Conservation (phyloP, 2,329 filamentous ascomycete species). For the Aspergillus sp. region DNA sequence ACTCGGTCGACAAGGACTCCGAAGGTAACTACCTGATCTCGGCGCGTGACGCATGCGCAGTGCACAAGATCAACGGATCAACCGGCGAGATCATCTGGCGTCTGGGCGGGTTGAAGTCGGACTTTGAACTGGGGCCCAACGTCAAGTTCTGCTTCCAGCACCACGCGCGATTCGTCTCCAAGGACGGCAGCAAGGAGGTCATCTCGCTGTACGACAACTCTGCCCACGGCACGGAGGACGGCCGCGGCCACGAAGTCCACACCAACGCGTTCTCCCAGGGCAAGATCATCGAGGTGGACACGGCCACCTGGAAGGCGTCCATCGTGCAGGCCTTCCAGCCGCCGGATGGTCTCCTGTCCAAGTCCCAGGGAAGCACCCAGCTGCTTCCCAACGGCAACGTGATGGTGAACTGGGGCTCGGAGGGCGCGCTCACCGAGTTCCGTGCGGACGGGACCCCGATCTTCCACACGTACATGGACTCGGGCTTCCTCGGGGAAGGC, state of each 20-base stretch:
- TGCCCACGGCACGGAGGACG: slow-evolving; percentile 40
- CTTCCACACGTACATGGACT: slow-evolving; percentile 44
- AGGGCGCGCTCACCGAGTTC: slow-evolving; percentile 43
- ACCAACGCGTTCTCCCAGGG: slow-evolving; percentile 45
- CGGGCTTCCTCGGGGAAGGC: slow-evolving; percentile 38
- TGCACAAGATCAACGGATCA: slow-evolving; percentile 49
- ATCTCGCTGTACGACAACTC: slow-evolving; percentile 58
- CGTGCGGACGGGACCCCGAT: slow-evolving; percentile 32
- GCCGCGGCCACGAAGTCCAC: slow-evolving; percentile 34
- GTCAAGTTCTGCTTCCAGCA: slow-evolving; percentile 53
- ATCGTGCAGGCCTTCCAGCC: slow-evolving; percentile 50
- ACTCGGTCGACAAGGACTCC: slow-evolving; percentile 40
- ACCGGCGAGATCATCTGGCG: slow-evolving; percentile 51
- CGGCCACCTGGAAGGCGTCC: slow-evolving; percentile 42
- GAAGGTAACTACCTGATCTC: slow-evolving; percentile 51
- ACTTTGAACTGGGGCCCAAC: slow-evolving; percentile 42
- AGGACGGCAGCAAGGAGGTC: slow-evolving; percentile 48
- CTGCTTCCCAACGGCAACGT: slow-evolving; percentile 54
- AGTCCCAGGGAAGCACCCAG: slow-evolving; percentile 55
- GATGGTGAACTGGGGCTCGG: slow-evolving; percentile 58
- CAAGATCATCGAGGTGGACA: slow-evolving; percentile 48
- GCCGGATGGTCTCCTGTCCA: slow-evolving; percentile 50
- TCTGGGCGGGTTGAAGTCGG: slow-evolving; percentile 45
- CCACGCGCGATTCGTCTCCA: slow-evolving; percentile 48
- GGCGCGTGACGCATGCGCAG: slow-evolving; percentile 45